Conservation (phyloP, 805 yeast species). For the Ogataea chonburiensis region DNA sequence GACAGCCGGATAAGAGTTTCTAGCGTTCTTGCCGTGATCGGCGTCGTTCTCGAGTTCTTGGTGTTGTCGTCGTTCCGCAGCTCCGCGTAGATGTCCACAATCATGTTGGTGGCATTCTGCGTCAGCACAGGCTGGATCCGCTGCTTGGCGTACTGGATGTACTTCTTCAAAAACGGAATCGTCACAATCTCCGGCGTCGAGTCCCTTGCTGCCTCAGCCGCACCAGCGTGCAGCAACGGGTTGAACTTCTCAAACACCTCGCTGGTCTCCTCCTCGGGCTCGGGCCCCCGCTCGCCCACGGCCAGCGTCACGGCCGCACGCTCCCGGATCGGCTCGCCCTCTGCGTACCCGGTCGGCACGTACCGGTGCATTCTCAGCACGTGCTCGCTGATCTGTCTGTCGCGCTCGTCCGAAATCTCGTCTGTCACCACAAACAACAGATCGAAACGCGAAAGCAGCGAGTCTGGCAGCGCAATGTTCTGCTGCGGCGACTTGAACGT, state of each 20-base stretch:
- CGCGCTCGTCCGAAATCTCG: slow-evolving; percentile 82
- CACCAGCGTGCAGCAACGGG: slow-evolving; percentile 80
- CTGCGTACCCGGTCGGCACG: slow-evolving; percentile 81
- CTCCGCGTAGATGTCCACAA: slow-evolving; percentile 75
- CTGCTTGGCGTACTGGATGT: slow-evolving; percentile 90
- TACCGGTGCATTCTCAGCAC: slow-evolving; percentile 91
- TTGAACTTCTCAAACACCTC: slow-evolving; percentile 84
- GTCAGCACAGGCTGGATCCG: slow-evolving; percentile 81
- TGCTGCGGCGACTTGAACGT: slow-evolving; percentile 94
- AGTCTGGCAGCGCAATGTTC: slow-evolving; percentile 95
- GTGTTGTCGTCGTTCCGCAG: slow-evolving; percentile 72
- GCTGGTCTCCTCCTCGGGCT: slow-evolving; percentile 46
- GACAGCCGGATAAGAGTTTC: slow-evolving; percentile 93
- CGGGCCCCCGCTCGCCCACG: slow-evolving; percentile 65
- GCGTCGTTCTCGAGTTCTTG: slow-evolving; percentile 74
- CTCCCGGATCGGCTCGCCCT: slow-evolving; percentile 93
- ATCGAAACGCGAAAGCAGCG: slow-evolving; percentile 94
- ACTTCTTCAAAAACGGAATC: slow-evolving; percentile 85
- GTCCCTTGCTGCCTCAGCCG: slow-evolving; percentile 41
- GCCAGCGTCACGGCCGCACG: slow-evolving; percentile 66
- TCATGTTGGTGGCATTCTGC: slow-evolving; percentile 71
- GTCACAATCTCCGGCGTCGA: slow-evolving; percentile 54
- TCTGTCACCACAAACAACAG: slow-evolving; percentile 93
- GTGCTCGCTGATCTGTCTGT: slow-evolving; percentile 88
- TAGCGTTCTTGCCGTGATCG: slow-evolving; percentile 96